These are phyloP conservation scores for Coprinopsis sp. DNA, from an alignment of 768 basidiomycete genomes.

Conservation along the genomic window DNA sequence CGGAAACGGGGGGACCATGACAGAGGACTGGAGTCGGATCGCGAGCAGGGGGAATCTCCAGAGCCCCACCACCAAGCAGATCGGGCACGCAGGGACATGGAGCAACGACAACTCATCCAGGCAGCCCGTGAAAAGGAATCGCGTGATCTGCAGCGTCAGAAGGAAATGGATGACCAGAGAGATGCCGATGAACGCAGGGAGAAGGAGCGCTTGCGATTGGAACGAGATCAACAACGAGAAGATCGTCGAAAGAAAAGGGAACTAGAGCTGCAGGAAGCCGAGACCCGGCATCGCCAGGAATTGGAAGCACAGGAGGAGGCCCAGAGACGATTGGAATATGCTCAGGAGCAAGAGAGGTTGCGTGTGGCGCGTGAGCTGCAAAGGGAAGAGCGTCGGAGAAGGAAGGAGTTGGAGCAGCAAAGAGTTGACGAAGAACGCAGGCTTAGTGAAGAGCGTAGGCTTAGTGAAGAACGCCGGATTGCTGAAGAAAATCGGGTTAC, in stretches of 20 bases:
- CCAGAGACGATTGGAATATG: conserved; percentile 14
- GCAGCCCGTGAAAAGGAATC: neutral
- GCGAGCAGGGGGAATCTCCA: neutral
- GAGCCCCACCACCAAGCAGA: conserved; percentile 4
- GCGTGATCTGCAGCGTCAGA: too few relatives aligned
- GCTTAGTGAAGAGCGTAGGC: neutral
- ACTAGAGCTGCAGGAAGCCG: conserved; percentile 12
- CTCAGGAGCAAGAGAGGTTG: conserved; percentile 16
- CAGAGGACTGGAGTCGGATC: conserved; percentile 4
- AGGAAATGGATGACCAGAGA: too few relatives aligned
- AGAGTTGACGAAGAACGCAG: conserved; percentile 12
- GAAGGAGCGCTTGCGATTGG: too few relatives aligned
- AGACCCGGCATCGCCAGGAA: too few relatives aligned
- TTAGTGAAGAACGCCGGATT: conserved; percentile 3
- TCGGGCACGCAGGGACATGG: neutral
- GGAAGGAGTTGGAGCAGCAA: conserved; percentile 14
- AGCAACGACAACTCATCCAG: neutral
- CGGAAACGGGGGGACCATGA: neutral
- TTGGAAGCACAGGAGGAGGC: conserved; percentile 17
- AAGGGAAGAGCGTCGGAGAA: conserved; percentile 7
- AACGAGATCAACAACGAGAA: conserved; percentile 16
- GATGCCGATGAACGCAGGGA: conserved; percentile 18
- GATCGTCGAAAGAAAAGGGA: conserved; percentile 19
- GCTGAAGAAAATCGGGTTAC: neutral
- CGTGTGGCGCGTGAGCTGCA: conserved; percentile 15